Evolutionary conservation across 192 early-diverging fungal genomes (phyloP), one percentile per base, ranked within the genome.

Genomic region (Gigaspora rosea): DNA sequence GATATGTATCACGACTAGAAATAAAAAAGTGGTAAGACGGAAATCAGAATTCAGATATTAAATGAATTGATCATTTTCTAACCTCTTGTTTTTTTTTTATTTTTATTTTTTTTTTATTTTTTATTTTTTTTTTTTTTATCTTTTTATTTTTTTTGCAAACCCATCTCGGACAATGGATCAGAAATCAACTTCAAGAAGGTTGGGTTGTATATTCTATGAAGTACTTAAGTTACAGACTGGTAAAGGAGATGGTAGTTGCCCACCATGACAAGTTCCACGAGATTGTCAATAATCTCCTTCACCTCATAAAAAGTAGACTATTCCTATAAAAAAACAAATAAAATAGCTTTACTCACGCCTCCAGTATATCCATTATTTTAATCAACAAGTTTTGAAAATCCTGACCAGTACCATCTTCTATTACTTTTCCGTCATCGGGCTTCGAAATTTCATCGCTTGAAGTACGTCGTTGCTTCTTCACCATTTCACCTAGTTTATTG

Each of bases 311-410:
- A 7, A 13, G 50, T 51, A 13, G 15, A 15, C 15, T 52, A 52
- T 52, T 13, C 15, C 15, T 52, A 4, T 15, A 52, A 52, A 52
- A 15, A 52, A 22, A 7, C 9, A 22, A 61, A 22, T 27, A 61
- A 20, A 61, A 20, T 20, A 22, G 16, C 16, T 16, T 65, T 35
- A 18, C 16, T 65, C 36, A 65, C 63, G 11, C 35, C 36, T 65
- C 63, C 8, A 65, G 36, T 13, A 65, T 65, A 41, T 65, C 35
- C 16, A 65, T 2, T 65, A 65, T 35, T 65, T 65, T 41, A 46
- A 36, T 36, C 15, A 65, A 41, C 35, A 65, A 16, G 8, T 16
- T 46, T 15, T 18, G 3, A 65, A 65, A 65, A 35, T 65, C 16
- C 27, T 65, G 33, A 5, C 16, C 18, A 41, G 32, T 15, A 16